Evolutionary conservation across 345 rosid species (phyloP).

Genomic region (Tarenaya hassleriana): DNA sequence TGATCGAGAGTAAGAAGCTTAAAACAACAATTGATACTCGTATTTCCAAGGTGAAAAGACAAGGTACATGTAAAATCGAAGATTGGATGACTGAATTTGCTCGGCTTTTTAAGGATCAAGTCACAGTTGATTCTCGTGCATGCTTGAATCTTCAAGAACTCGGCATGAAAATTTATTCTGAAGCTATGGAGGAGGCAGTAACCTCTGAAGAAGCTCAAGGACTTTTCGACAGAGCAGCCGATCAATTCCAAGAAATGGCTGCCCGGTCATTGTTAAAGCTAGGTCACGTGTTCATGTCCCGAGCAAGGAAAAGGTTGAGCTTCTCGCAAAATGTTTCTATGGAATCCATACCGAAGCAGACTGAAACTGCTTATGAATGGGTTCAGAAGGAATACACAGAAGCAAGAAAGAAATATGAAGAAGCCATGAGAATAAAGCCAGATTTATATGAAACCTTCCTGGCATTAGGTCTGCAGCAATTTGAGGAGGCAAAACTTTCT

Average conservation of each 20-base stretch:
- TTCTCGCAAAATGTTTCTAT: constrained; percentile 44
- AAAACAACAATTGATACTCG: constrained; percentile 18
- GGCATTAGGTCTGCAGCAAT: constrained; percentile 74
- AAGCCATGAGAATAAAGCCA: constrained; percentile 72
- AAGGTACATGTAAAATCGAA: constrained; percentile 41
- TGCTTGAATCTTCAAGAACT: constrained; percentile 75
- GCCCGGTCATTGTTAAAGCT: constrained; percentile 81
- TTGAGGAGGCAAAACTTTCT: constrained; percentile 84
- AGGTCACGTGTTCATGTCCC: constrained; percentile 84
- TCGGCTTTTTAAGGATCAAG: constrained; percentile 65
- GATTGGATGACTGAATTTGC: constrained; percentile 86
- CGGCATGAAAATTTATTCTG: constrained; percentile 73
- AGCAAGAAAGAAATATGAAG: constrained; percentile 65
- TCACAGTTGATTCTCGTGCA: constrained; percentile 61
- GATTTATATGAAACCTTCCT: constrained; percentile 63
- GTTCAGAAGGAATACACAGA: constrained; percentile 44
- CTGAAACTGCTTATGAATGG: constrained; percentile 51
- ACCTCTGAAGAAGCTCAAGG: constrained; percentile 82
- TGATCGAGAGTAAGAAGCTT: constrained; percentile 27
- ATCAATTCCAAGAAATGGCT: constrained; percentile 79
- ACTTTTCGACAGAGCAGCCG: constrained; percentile 62
- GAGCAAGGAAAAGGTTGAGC: constrained; percentile 67
- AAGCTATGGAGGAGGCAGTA: constrained; percentile 86
- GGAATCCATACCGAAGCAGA: constrained; percentile 49
- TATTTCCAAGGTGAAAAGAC: constrained; percentile 22